A percentile compares a stretch with the other conserved stretches of the same genome.
phyloP scores from a whole-genome alignment of 257 asterid genomes.

The Forsythia suspensa region DNA sequence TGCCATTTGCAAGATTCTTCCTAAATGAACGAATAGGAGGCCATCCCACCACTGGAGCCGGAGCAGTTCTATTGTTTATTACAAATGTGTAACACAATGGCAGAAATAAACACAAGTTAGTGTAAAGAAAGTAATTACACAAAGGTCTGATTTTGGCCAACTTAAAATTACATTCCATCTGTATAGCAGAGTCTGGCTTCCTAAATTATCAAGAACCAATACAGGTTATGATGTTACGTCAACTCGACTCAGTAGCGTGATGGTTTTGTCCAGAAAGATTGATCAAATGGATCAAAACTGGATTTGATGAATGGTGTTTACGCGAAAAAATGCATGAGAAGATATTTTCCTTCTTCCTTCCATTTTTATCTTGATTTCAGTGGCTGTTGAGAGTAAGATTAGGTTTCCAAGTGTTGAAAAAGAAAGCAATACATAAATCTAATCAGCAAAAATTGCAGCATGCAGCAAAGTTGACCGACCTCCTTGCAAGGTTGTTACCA shows the following conservation, averaged over 20 bases:
- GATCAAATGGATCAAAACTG: neutral
- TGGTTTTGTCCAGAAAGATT: neutral
- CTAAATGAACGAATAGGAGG: conserved; percentile 88
- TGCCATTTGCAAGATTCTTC: conserved; percentile 61
- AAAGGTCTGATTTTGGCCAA: neutral
- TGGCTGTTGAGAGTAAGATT: neutral
- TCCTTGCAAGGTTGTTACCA: neutral
- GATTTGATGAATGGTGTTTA: too few species aligned
- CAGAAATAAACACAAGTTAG: neutral
- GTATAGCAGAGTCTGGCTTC: neutral
- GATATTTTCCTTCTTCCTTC: neutral
- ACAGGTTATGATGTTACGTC: too few species aligned
- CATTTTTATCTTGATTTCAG: neutral
- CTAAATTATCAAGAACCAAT: too few species aligned
- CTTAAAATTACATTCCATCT: neutral
- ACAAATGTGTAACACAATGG: neutral
- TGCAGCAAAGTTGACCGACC: too few species aligned
- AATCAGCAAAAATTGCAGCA: too few species aligned
- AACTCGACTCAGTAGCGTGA: too few species aligned
- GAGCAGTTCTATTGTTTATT: conserved; percentile 55
- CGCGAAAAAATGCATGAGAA: neutral
- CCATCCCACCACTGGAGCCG: conserved; percentile 94
- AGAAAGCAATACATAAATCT: too few species aligned
- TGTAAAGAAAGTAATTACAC: neutral
- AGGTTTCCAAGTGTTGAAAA: neutral